phyloP scores from a whole-genome alignment of 345 rosid genomes.

The Stellera chamaejasme region DNA sequence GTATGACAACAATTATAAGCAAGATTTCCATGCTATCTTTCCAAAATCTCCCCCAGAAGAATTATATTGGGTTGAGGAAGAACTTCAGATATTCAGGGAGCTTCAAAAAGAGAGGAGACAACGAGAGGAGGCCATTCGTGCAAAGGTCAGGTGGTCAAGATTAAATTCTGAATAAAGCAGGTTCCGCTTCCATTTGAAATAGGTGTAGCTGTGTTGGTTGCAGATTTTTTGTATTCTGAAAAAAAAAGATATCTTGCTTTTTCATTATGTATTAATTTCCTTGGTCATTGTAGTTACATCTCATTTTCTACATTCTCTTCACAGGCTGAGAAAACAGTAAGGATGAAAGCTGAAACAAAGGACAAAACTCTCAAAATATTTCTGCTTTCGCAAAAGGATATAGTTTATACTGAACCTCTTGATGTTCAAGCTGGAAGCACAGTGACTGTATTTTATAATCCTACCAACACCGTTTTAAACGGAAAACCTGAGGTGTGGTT shows the following conservation, averaged over 20 bases:
- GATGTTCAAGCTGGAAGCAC: constrained; percentile 69
- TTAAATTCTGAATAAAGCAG: constrained; percentile 1
- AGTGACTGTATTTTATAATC: constrained; percentile 67
- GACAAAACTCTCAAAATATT: constrained; percentile 63
- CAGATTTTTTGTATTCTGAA: not conserved
- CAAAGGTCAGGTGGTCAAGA: constrained; percentile 42
- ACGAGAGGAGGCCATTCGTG: constrained; percentile 65
- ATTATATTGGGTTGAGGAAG: constrained; percentile 70
- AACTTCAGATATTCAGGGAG: constrained; percentile 42
- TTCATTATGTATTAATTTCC: constrained; percentile 6
- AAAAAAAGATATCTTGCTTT: not conserved
- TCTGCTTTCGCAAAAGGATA: constrained; percentile 71
- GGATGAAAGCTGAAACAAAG: constrained; percentile 67
- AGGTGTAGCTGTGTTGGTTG: constrained; percentile 9
- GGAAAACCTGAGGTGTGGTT: constrained; percentile 89
- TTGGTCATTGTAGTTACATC: not conserved
- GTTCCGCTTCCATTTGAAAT: constrained; percentile 5
- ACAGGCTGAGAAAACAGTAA: constrained; percentile 62
- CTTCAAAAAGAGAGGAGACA: constrained; percentile 63
- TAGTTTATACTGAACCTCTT: constrained; percentile 84
- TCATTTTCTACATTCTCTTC: constrained; percentile 14
- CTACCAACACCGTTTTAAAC: constrained; percentile 69
- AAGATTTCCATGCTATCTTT: constrained; percentile 75
- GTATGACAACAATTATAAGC: constrained; percentile 63
- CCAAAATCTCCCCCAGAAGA: constrained; percentile 43